A percentile compares a stretch with the other conserved stretches of the same genome.
phyloP scores from a whole-genome alignment of 768 basidiomycete species.

The Atractiella rhizophila region DNA sequence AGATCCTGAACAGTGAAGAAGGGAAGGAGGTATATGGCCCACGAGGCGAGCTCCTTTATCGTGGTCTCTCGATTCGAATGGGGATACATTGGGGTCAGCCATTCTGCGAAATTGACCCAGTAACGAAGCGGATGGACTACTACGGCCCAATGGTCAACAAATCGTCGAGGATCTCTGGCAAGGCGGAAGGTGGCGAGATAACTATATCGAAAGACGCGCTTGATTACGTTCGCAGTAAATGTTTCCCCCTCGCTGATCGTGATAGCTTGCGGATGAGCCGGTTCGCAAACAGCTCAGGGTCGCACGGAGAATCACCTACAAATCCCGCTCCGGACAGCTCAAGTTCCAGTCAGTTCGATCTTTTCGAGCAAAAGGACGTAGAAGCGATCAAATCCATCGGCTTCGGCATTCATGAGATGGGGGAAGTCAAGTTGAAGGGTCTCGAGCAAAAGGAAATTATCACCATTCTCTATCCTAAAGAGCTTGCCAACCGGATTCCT shows the following conservation, averaged over 20 bases:
- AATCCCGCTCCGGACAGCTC: conserved; percentile 6
- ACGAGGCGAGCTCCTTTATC: conserved; percentile 41
- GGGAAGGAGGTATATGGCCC: conserved; percentile 41
- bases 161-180: conserved; percentile 53
- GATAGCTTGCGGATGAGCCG: conserved; percentile 16
- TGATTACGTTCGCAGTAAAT: conserved; percentile 24
- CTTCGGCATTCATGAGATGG: conserved; percentile 43
- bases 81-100: conserved; percentile 83
- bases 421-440: conserved; percentile 81
- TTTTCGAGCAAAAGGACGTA: conserved; percentile 26
- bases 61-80: conserved; percentile 87
- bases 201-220: conserved; percentile 70
- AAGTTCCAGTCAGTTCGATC: no score
- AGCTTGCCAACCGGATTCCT: conserved; percentile 35
- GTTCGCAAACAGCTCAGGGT: not conserved
- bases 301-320: no score
- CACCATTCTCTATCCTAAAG: conserved; percentile 54
- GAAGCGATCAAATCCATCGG: conserved; percentile 52
- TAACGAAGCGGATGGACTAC: conserved; percentile 91
- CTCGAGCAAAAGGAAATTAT: conserved; percentile 71
- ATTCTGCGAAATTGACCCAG: conserved; percentile 67
- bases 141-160: conserved; percentile 92
- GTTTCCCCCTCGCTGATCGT: conserved; percentile 33
- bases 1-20: conserved; percentile 77
- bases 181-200: conserved; percentile 76